phyloP scores from a whole-genome alignment of 192 early-diverging fungal genomes.

The Lunasporangiospora selenospora region DNA sequence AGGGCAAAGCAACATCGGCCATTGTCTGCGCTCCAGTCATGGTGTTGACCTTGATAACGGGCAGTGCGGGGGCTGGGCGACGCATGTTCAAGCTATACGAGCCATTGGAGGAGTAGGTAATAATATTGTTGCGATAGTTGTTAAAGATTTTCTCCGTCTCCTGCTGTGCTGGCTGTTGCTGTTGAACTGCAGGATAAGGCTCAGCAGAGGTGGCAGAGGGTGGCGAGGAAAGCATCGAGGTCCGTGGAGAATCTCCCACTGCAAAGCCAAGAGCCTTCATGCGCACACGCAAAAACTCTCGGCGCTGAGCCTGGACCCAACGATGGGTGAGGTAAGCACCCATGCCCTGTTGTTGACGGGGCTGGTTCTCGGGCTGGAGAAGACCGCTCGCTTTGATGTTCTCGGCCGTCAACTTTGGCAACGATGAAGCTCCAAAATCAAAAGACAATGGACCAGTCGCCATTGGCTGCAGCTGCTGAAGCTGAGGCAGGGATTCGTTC shows the following conservation, averaged over 20 bases:
- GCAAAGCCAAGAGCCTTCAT: slow-evolving; percentile 22
- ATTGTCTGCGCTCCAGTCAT: too few relatives aligned
- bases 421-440: too few relatives aligned
- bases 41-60: too few relatives aligned
- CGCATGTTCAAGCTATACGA: slow-evolving; percentile 5
- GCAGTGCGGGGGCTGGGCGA: too few relatives aligned
- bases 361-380: slow-evolving; percentile 15
- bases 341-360: slow-evolving; percentile 46
- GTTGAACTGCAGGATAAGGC: slow-evolving; percentile 6
- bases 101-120: slow-evolving; percentile 10
- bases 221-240: too few relatives aligned
- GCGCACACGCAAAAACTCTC: slow-evolving; percentile 35
- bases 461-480: not conserved
- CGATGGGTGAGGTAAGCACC: slow-evolving; percentile 35
- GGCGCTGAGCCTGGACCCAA: slow-evolving; percentile 44
- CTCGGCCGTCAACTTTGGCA: too few relatives aligned
- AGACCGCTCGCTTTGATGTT: slow-evolving; percentile 23
- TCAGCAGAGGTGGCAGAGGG: slow-evolving; percentile 4
- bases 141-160: too few relatives aligned
- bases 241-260: too few relatives aligned
- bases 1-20: too few relatives aligned
- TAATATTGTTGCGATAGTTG: slow-evolving; percentile 35
- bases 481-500: not conserved
- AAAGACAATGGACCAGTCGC: too few relatives aligned
- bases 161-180: slow-evolving; percentile 16